phyloP scores from a whole-genome alignment of 148 eudicot species.

The Diospyros kaki region DNA sequence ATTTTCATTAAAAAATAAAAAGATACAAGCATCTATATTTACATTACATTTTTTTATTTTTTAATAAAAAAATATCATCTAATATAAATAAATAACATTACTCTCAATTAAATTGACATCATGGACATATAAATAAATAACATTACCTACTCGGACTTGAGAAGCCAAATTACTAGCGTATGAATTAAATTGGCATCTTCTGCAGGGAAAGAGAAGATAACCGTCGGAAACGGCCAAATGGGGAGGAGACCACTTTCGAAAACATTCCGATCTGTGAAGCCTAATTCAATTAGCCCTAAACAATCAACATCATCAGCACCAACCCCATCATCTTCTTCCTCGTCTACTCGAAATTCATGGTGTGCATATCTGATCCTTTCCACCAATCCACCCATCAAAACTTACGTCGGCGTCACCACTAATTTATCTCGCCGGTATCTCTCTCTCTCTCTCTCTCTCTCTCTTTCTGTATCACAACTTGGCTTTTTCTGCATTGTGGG shows the following conservation, averaged over 20 bases:
- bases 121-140: too few relatives aligned
- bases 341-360: slow-evolving; percentile 28
- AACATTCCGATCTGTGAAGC: slow-evolving; percentile 42
- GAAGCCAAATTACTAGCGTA: too few relatives aligned
- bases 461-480: neutral
- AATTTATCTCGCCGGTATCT: slow-evolving; percentile 69
- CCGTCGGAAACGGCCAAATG: too few relatives aligned
- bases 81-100: too few relatives aligned
- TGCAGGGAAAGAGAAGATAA: too few relatives aligned
- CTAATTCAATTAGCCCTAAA: slow-evolving; percentile 21
- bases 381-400: slow-evolving; percentile 60
- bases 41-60: too few relatives aligned
- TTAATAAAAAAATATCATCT: too few relatives aligned
- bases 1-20: too few relatives aligned
- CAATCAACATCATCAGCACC: slow-evolving; percentile 7
- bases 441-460: neutral
- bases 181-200: too few relatives aligned
- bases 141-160: too few relatives aligned
- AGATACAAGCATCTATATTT: too few relatives aligned
- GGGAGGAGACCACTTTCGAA: slow-evolving; percentile 22
- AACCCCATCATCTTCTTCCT: slow-evolving; percentile 8
- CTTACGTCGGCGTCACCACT: slow-evolving; percentile 72
- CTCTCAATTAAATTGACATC: too few relatives aligned
- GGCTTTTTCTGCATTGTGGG: neutral
- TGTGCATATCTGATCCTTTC: slow-evolving; percentile 65